These are phyloP conservation scores for Bothriochloa decipiens DNA, from an alignment of 176 grass and related monocot genomes.

Conservation along the genomic window DNA sequence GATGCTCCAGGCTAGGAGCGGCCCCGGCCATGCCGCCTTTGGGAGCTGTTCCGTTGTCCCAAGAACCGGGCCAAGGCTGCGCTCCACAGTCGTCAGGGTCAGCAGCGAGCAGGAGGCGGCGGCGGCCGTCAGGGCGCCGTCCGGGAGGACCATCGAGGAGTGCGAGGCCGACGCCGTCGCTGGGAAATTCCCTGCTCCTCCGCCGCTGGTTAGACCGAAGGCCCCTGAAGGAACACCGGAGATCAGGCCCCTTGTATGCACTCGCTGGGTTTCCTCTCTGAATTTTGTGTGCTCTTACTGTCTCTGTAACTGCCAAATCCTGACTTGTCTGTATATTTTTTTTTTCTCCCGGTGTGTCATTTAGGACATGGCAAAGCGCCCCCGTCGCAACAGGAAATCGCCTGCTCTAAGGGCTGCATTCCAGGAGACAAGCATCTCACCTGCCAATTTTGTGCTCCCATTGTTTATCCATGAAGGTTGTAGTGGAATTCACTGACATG, in stretches of 20 bases:
- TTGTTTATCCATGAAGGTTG: conserved; percentile 98
- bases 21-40: conserved; percentile 44
- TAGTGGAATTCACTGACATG: conserved; percentile 7
- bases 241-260: conserved; percentile 76
- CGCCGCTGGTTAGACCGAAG: conserved; percentile 52
- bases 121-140: conserved; percentile 56
- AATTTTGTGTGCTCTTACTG: neutral
- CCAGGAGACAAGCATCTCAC: conserved; percentile 76
- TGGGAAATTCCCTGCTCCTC: conserved; percentile 68
- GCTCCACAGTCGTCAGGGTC: conserved; percentile 53
- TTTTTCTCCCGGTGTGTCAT: conserved; percentile 12
- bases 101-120: conserved; percentile 63
- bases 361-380: conserved; percentile 74
- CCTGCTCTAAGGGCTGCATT: conserved; percentile 83
- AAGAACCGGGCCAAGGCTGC: conserved; percentile 36
- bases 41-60: conserved; percentile 37
- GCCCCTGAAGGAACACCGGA: conserved; percentile 79
- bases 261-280: neutral
- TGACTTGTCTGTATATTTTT: neutral
- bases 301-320: neutral
- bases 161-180: conserved; percentile 91
- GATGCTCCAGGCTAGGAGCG: conserved; percentile 51
- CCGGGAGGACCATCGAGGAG: conserved; percentile 84
- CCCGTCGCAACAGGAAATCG: conserved; percentile 79
- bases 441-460: conserved; percentile 85